Evolutionary conservation across 2,329 filamentous ascomycete species (phyloP), one percentile per base, ranked within the genome.

Genomic region (Cladosporium sp.): DNA sequence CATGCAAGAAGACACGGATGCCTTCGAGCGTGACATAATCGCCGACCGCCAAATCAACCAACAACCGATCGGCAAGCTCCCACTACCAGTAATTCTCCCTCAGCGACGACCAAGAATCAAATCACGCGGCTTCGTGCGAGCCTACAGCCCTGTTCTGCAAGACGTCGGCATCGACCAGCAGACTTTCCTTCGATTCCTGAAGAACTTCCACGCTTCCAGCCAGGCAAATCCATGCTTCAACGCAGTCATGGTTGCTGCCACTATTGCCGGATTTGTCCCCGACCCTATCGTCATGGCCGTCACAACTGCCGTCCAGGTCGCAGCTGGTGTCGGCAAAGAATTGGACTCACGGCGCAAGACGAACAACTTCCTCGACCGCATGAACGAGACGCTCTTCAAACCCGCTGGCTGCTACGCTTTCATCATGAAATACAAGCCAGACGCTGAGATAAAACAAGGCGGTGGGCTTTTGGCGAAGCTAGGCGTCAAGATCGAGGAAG

Each of bases 371-470:
- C 75, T 87, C 15, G 78, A 84, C 63, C 70, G 74, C 37, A 76
- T 84, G 64, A 87, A 86, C 64, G 73, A 78, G 8, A 74, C 80
- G 3, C 78, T 84, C 60, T 87, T 87, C 68, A 76, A 75, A 49
- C 83, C 84, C 0, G 77, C 76, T 1, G 84, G 84, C 0, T 74
- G 86, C 0, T 82, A 79, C 69, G 79, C 76, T 60, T 72, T 83
- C 19, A 74, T 87, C 38, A 78, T 86, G 51, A 69, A 67, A 39
- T 72, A 70, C 61, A 71, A 70, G 36, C 43, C 67, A 0, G 63
- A 69, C 6, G 59, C 57, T 3, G 64, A 67, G 14, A 49, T 65
- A 38, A 39, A 59, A 11, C n/a, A 38, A 38, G n/a, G 56, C 5
- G 34, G 40, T 6, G 25, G 47, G 19, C 15, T 59, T 5, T 5